These are phyloP conservation scores for Lipomyces sp. DNA, from an alignment of 805 yeast species.

Conservation along the genomic window DNA sequence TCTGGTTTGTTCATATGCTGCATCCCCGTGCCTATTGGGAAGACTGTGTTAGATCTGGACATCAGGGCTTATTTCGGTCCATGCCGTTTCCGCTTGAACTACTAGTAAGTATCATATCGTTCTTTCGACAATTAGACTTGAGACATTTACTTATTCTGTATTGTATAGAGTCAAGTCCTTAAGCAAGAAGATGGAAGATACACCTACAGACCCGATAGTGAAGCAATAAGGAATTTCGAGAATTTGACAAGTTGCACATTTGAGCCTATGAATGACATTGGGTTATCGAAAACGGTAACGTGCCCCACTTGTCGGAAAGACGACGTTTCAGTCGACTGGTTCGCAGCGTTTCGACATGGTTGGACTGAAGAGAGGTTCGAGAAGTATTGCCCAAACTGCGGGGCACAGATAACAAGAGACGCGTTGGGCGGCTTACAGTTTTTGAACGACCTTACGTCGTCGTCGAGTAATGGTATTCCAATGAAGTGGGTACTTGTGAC, in stretches of 20 bases:
- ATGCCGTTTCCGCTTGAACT: conserved; percentile 8
- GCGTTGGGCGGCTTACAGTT: conserved; percentile 5
- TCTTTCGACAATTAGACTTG: too few species aligned
- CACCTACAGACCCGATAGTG: conserved; percentile 4
- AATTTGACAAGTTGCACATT: background rate
- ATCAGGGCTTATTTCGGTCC: conserved; percentile 1
- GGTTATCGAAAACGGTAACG: background rate
- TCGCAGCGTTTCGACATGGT: conserved; percentile 11
- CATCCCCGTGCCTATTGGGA: conserved; percentile 28
- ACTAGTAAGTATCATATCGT: background rate
- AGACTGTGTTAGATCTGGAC: conserved; percentile 18
- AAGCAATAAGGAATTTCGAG: conserved; percentile 5
- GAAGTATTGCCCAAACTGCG: conserved; percentile 9
- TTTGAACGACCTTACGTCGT: conserved; percentile 1
- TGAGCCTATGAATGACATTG: background rate
- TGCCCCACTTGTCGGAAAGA: conserved; percentile 4
- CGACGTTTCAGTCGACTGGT: background rate
- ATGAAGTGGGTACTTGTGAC: conserved; percentile 1
- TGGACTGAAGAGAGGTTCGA: conserved; percentile 7
- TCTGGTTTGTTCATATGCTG: conserved; percentile 31
- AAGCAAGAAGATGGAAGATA: background rate
- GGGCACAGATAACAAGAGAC: conserved; percentile 1
- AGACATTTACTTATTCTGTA: background rate
- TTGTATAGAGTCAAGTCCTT: background rate
- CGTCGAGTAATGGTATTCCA: background rate